phyloP scores from a whole-genome alignment of 768 basidiomycete species.

The Suillus bovinus region DNA sequence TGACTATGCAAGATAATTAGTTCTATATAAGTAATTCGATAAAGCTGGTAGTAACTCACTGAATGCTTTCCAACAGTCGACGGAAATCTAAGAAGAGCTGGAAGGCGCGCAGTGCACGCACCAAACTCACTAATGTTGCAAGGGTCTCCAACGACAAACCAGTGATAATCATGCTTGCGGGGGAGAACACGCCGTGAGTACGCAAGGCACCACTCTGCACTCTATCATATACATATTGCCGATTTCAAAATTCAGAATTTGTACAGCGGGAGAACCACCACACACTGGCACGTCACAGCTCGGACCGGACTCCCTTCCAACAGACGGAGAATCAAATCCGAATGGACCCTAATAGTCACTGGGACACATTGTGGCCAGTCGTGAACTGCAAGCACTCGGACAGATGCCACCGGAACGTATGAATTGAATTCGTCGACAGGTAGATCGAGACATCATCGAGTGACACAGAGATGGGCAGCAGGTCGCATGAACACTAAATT shows the following conservation, averaged over 20 bases:
- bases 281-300: too few species aligned
- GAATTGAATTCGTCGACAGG: not conserved
- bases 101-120: conserved; percentile 4
- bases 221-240: not conserved
- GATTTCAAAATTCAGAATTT: too few species aligned
- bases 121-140: conserved; percentile 5
- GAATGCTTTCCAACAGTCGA: too few species aligned
- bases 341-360: too few species aligned
- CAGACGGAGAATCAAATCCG: too few species aligned
- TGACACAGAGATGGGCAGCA: not conserved
- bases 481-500: not conserved
- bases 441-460: not conserved
- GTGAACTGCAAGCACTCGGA: not conserved
- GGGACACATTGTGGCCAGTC: not conserved
- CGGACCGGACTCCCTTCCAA: too few species aligned
- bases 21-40: too few species aligned
- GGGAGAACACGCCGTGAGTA: not conserved
- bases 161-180: conserved; percentile 1
- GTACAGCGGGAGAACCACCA: too few species aligned
- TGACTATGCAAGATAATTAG: too few species aligned
- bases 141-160: conserved; percentile 8
- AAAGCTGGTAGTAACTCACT: too few species aligned
- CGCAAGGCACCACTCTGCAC: too few species aligned
- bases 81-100: too few species aligned
- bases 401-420: not conserved